Conservation (phyloP, 495 filamentous ascomycete genomes). For the Margaritispora aquatica region DNA sequence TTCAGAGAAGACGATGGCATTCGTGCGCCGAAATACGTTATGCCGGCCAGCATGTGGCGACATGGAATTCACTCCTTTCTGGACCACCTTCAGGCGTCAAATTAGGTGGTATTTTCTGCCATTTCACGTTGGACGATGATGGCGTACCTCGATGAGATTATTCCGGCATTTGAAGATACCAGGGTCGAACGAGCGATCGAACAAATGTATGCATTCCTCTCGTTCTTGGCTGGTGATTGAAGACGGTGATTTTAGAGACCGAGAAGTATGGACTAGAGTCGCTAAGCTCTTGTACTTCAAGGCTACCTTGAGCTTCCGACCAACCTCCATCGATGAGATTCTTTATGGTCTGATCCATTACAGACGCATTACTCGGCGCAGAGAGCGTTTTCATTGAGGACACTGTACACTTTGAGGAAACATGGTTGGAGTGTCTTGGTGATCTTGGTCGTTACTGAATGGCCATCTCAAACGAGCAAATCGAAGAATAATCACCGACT, state of each 20-base stretch:
- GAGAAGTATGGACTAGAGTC: slow-evolving; percentile 73
- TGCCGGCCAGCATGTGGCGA: slow-evolving; percentile 21
- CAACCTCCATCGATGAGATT: no score
- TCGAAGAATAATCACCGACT: neutral
- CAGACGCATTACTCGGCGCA: no score
- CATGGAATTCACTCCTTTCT: slow-evolving; percentile 76
- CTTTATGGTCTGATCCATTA: no score
- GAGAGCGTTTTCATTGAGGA: no score
- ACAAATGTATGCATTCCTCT: no score
- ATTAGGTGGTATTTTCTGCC: no score
- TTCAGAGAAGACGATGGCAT: neutral
- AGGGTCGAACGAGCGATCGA: slow-evolving; percentile 98
- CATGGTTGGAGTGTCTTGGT: slow-evolving; percentile 86
- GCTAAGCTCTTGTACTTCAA: slow-evolving; percentile 76
- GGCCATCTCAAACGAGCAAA: slow-evolving; percentile 63
- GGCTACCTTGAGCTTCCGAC: no score
- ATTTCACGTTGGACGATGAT: slow-evolving; percentile 74
- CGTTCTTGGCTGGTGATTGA: slow-evolving; percentile 67
- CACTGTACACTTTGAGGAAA: slow-evolving; percentile 84
- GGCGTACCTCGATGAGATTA: slow-evolving; percentile 69
- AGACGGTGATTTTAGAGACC: slow-evolving; percentile 60
- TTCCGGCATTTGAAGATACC: slow-evolving; percentile 33
- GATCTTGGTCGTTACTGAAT: slow-evolving; percentile 62
- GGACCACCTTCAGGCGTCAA: slow-evolving; percentile 63
- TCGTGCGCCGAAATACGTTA: slow-evolving; percentile 17